Evolutionary conservation across 2,329 filamentous ascomycete species (phyloP).

Genomic region (Colletotrichum karsti): DNA sequence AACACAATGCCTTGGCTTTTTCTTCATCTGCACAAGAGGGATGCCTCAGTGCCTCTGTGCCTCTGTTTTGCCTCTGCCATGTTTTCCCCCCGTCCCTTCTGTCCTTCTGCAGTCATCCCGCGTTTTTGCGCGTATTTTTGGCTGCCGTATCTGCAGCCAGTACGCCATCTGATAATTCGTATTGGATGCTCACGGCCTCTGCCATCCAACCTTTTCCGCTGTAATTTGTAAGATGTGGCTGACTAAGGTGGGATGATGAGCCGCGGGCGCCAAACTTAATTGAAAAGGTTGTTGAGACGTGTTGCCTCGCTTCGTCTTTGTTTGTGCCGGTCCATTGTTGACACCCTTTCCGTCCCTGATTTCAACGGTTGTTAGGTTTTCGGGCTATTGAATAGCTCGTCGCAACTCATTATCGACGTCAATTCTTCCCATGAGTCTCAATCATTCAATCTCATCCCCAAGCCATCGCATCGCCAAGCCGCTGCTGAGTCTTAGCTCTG

Average conservation of each 20-base stretch:
- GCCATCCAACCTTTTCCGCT: not conserved
- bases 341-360: not conserved
- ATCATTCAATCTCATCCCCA: not conserved
- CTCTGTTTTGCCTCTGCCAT: not conserved
- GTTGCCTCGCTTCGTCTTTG: too few species aligned
- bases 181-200: not conserved
- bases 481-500: conserved; percentile 23
- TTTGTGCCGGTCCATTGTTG: not conserved
- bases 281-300: too few species aligned
- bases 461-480: conserved; percentile 26
- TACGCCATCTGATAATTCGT: not conserved
- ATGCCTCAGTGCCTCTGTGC: not conserved
- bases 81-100: not conserved
- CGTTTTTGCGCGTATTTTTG: not conserved
- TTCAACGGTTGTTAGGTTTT: not conserved
- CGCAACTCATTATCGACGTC: not conserved
- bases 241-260: not conserved
- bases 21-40: not conserved
- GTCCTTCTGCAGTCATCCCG: rapidly evolving
- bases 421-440: not conserved
- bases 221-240: not conserved
- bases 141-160: not conserved
- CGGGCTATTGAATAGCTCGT: not conserved
- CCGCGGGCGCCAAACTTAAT: not conserved
- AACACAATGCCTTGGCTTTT: not conserved